Evolutionary conservation across 441 rosid species (phyloP).

Genomic region (Brassica hybrid): DNA sequence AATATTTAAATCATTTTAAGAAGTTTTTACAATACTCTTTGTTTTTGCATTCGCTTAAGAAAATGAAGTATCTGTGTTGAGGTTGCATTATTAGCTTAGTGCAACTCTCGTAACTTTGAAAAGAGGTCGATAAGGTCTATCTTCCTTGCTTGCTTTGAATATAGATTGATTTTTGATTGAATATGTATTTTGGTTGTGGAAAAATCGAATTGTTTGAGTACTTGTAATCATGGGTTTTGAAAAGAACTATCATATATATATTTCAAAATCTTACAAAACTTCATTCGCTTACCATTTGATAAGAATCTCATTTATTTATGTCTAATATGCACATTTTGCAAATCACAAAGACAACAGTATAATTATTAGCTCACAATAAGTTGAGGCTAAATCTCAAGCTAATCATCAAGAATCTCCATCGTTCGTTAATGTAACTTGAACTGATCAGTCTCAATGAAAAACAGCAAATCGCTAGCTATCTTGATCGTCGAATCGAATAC

Average conservation of each 20-base stretch:
- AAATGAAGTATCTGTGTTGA: slow-evolving; percentile 10
- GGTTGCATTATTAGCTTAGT: slow-evolving; percentile 41
- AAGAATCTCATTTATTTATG: background rate
- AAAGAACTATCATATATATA: background rate
- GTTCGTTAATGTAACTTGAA: too few species aligned
- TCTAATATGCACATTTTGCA: background rate
- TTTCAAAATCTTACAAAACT: background rate
- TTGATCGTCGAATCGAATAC: too few species aligned
- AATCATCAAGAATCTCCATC: too few species aligned
- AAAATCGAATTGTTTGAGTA: background rate
- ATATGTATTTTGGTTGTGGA: slow-evolving; percentile 3
- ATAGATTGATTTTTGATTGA: background rate
- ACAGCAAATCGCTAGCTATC: too few species aligned
- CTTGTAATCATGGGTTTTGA: background rate
- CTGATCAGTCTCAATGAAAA: too few species aligned
- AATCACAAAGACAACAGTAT: too few species aligned
- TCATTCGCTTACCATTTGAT: background rate
- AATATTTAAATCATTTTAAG: background rate
- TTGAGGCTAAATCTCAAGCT: too few species aligned
- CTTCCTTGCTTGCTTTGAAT: background rate
- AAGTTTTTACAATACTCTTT: slow-evolving; percentile 9
- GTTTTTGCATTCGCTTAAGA: background rate
- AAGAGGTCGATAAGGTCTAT: slow-evolving; percentile 1
- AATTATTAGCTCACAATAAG: too few species aligned
- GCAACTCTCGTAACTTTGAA: slow-evolving; percentile 16